These are phyloP conservation scores for Pseudocercospora cruenta DNA, from an alignment of 2,329 filamentous ascomycete species.

Conservation along the genomic window DNA sequence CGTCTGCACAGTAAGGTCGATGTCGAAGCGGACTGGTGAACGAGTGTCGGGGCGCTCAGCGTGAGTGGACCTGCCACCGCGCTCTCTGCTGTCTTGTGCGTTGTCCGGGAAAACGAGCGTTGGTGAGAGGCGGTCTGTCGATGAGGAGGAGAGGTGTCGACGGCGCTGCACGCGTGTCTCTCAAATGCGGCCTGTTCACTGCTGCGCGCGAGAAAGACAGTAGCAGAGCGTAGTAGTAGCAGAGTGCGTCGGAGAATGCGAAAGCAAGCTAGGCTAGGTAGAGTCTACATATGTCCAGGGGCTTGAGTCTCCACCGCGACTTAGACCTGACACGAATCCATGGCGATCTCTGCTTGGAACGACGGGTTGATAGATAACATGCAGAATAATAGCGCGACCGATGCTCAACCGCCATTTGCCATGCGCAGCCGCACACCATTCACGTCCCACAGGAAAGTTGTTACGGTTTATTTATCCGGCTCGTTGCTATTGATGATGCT, in stretches of 20 bases:
- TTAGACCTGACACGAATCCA: neutral
- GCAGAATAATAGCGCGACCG: too few relatives aligned
- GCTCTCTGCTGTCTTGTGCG: neutral
- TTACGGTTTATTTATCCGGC: neutral
- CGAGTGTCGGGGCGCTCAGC: neutral
- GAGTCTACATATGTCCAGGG: neutral
- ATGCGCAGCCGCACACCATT: neutral
- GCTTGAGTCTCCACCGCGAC: neutral
- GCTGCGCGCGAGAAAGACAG: neutral
- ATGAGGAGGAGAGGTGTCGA: neutral
- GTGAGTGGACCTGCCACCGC: constrained; percentile 3
- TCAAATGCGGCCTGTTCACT: too few relatives aligned
- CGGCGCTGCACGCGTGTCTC: too few relatives aligned
- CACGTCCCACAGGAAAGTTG: neutral
- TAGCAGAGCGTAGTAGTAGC: neutral
- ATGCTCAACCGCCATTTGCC: neutral
- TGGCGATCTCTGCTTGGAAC: neutral
- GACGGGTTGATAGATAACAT: too few relatives aligned
- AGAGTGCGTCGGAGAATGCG: neutral
- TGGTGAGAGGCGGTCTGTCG: neutral
- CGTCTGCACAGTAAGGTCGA: neutral
- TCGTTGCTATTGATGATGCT: neutral
- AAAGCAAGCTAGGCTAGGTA: neutral
- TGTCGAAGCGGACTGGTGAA: neutral
- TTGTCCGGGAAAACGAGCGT: neutral